Evolutionary conservation across 164 flowering plant genomes (phyloP), one percentile per base, ranked within the genome.

Genomic region (Liquidambar formosana): DNA sequence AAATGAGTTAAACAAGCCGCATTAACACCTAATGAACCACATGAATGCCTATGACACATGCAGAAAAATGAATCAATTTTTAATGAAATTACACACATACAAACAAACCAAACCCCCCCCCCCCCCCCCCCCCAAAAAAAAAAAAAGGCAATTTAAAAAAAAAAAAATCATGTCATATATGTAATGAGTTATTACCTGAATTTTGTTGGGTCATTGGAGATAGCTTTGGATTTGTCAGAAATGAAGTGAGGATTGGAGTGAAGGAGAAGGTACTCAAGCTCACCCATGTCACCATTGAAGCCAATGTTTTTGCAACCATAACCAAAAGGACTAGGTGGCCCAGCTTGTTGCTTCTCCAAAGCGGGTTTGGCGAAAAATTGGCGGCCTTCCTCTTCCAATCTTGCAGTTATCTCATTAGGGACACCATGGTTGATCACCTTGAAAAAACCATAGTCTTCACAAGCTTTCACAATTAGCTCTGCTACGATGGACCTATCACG

Each of bases 391-490:
- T 71, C 48, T 68, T 88, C 93, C 74, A 88, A 68, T 53, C 73
- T 65, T 1, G 75, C 11, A 15, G 81, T 61, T 0, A 62, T 47
- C 10, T 81, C 83, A 13, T 14, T 43, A 0, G 85, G 57, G 4
- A 88, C 77, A 8, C 85, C 83, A 67, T 88, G 93, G 74, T 88
- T 86, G 0, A 76, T 63, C 12, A 86, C 88, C 77, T 75, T 79
- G 69, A 88, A 88, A 75, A 88, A 80, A 0, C 92, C 92, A 66
- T 71, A 80, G 1, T 84, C 87, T 67, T 86, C 84, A 43, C 88
- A 83, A 0, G 92, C 92, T 54, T 67, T 71, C 1, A 82, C 75
- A n/a, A 82, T 51, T 8, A 56, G 48, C 48, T 75, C 59, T 11
- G 61, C 15, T 22, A 64, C 44, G 15, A 15, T 79, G 5, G 71